These are phyloP conservation scores for Flaveria robusta DNA, from an alignment of 129 eudicot genomes.

Conservation along the genomic window DNA sequence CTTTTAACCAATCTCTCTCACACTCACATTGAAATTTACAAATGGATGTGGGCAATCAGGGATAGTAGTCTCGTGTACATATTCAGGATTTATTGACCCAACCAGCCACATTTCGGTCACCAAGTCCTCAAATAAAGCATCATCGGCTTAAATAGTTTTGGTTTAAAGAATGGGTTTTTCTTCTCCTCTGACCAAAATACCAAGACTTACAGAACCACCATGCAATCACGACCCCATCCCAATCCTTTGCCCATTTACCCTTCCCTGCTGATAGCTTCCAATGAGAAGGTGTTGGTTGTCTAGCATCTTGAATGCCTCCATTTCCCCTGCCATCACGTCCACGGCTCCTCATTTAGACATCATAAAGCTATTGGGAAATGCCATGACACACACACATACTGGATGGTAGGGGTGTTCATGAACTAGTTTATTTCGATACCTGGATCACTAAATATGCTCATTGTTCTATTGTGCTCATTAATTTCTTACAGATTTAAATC, in stretches of 20 bases:
- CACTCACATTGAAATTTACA: no score
- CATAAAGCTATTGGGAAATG: background rate
- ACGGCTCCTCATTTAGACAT: background rate
- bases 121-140: background rate
- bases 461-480: background rate
- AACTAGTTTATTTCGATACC: background rate
- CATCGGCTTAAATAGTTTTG: background rate
- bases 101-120: background rate
- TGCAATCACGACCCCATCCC: background rate
- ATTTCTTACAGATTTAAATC: slow-evolving; percentile 12
- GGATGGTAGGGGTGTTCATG: background rate
- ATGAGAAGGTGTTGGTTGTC: no score
- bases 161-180: background rate
- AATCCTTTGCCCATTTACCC: background rate
- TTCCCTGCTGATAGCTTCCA: background rate
- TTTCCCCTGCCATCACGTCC: background rate
- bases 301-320: no score
- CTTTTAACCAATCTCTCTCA: background rate
- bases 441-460: background rate
- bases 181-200: background rate
- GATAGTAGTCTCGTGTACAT: background rate
- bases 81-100: background rate
- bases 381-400: background rate
- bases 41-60: background rate
- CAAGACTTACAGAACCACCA: background rate